Base-by-base conservation (phyloP, 1,139 yeast genomes). In the Yamadazyma buinensis region DNA sequence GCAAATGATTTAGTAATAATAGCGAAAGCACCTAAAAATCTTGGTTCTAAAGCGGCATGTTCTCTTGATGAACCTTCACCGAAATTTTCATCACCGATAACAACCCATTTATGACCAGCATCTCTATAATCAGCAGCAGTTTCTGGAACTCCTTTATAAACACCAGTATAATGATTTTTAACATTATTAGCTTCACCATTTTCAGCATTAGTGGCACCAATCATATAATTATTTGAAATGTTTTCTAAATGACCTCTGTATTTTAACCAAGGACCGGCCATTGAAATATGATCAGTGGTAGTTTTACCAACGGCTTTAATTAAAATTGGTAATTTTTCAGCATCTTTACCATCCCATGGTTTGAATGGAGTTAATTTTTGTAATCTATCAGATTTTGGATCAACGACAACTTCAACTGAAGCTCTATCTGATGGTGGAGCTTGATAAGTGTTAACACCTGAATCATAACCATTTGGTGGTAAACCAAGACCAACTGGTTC, bases 181-280 rank as follows among this genome's bases (percentile, higher is more conserved):
- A 92, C 79, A 59, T 75, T 74, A 84, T 92, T 92, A 51, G 95
- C 95, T 77, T 92, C 88, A 54, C 83, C 87, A 70, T 92, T 92
- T 75, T 85, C 97, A 59, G 90, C 92, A 70, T 92, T 92, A 63
- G 80, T 88, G 53, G 97, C 98, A 75, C 98, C 98, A 77, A 92
- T 92, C 97, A 92, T 88, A 75, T 90, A 88, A 79, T 92, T 92
- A 79, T 90, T 87, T 57, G 97, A 88, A 63, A 92, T 92, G 83
- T 92, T 92, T 75, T 88, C 94, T 74, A 92, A 79, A 76, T 92
- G 98, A 75, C 98, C 98, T 79, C 97, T 87, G 95, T 92, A 92
- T 77, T 92, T 92, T 79, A 92, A 86, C 98, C 98, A 92, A 64
- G 97, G 97, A 73, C 98, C 98, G 63, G 98, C 98, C 94, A 86